A percentile compares a stretch with the other conserved stretches of the same genome.
phyloP scores from a whole-genome alignment of 1,139 yeast genomes.

The Yamadazyma triangularis region DNA sequence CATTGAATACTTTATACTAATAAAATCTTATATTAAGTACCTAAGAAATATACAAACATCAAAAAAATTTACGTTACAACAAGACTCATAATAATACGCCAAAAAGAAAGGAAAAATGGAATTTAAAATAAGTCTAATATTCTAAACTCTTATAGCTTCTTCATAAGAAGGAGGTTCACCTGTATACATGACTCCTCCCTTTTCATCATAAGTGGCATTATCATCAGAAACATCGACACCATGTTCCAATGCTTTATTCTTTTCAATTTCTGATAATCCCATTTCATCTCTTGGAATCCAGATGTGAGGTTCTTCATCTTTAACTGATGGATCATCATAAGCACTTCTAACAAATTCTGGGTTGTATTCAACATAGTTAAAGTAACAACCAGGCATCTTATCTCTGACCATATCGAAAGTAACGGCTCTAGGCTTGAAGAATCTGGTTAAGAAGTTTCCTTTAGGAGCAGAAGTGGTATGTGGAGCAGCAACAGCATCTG shows the following conservation, averaged over 20 bases:
- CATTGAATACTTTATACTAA: too few relatives aligned
- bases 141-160: slow-evolving; percentile 35
- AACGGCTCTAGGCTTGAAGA: slow-evolving; percentile 38
- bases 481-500: slow-evolving; percentile 11
- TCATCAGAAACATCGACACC: slow-evolving; percentile 57
- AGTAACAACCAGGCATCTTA: slow-evolving; percentile 36
- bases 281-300: slow-evolving; percentile 70
- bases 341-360: slow-evolving; percentile 47
- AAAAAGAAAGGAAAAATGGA: slow-evolving; percentile 1
- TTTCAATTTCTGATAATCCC: slow-evolving; percentile 63
- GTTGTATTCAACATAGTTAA: slow-evolving; percentile 41
- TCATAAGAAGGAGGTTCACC: slow-evolving; percentile 64
- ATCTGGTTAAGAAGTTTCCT: slow-evolving; percentile 29
- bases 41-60: slow-evolving; percentile 1
- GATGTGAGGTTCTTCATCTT: slow-evolving; percentile 56
- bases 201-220: slow-evolving; percentile 51
- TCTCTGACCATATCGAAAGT: slow-evolving; percentile 36
- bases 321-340: slow-evolving; percentile 61
- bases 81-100: background rate
- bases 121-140: slow-evolving; percentile 1
- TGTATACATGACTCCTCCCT: slow-evolving; percentile 47
- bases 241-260: slow-evolving; percentile 50
- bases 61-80: too few relatives aligned
- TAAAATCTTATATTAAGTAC: background rate
- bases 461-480: slow-evolving; percentile 12